Evolutionary conservation across 2,329 filamentous ascomycete genomes (phyloP).

Genomic region (Apiospora arundinis): DNA sequence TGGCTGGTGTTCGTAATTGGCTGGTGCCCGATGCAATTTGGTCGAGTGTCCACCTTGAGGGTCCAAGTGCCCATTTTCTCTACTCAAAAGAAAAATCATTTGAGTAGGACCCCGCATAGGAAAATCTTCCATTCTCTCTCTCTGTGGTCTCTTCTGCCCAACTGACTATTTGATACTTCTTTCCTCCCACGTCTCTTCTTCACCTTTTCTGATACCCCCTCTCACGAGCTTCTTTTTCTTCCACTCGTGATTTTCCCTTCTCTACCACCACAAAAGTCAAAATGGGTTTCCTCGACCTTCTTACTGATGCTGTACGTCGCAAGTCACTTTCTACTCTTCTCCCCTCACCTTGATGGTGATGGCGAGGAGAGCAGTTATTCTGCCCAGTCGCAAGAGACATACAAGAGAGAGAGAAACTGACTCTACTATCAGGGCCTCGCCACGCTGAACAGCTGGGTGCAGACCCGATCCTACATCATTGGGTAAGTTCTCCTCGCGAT

Average conservation of each 20-base stretch:
- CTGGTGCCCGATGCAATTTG: conserved; percentile 4
- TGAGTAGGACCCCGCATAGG: conserved; percentile 20
- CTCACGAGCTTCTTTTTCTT: conserved; percentile 28
- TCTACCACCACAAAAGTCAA: conserved; percentile 34
- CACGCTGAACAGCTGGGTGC: conserved; percentile 66
- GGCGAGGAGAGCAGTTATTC: conserved; percentile 4
- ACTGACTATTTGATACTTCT: conserved; percentile 22
- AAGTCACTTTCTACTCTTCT: conserved; percentile 19
- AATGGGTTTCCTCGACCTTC: conserved; percentile 68
- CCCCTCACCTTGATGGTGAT: not conserved
- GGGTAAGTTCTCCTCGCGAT: conserved; percentile 60
- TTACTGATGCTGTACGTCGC: conserved; percentile 54
- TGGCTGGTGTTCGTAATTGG: conserved; percentile 7
- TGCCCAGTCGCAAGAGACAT: conserved; percentile 16
- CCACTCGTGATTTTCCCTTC: conserved; percentile 26
- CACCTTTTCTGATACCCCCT: conserved; percentile 38
- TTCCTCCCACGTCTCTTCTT: conserved; percentile 36
- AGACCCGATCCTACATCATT: conserved; percentile 73
- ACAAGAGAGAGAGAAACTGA: conserved; percentile 26
- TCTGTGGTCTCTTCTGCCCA: not conserved
- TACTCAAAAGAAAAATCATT: conserved; percentile 20
- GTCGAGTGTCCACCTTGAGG: conserved; percentile 4
- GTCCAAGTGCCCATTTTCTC: conserved; percentile 16
- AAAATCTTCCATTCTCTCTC: conserved; percentile 20
- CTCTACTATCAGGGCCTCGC: conserved; percentile 24